These are phyloP conservation scores for Cicer yamashitae DNA, from an alignment of 306 rosid species.

Conservation along the genomic window DNA sequence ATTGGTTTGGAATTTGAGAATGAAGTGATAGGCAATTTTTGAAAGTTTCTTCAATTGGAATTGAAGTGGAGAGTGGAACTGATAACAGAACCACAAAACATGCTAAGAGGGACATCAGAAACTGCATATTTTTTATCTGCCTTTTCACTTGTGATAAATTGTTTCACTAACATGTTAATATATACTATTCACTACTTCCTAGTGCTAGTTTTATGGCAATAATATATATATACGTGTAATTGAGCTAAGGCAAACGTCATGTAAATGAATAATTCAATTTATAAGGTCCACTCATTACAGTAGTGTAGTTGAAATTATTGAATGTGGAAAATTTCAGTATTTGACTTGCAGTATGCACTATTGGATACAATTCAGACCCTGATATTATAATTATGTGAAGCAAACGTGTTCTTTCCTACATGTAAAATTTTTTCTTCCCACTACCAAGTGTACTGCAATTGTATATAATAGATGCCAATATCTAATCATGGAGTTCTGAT, in stretches of 20 bases:
- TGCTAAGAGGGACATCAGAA: constrained; percentile 30
- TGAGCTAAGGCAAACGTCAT: constrained; percentile 52
- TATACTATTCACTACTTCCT: constrained; percentile 28
- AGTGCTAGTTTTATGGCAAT: constrained; percentile 20
- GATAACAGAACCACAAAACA: constrained; percentile 34
- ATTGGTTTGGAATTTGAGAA: constrained; percentile 49
- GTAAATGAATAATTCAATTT: neutral
- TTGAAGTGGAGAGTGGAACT: constrained; percentile 37
- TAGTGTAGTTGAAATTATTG: constrained; percentile 38
- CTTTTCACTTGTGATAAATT: neutral
- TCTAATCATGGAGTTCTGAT: neutral
- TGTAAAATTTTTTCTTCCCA: constrained; percentile 5
- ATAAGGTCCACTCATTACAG: neutral
- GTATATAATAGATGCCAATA: neutral
- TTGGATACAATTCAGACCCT: constrained; percentile 9
- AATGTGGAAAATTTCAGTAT: constrained; percentile 20
- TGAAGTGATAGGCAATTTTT: constrained; percentile 54
- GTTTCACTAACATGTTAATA: constrained; percentile 14
- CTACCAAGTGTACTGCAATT: neutral
- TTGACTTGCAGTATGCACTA: constrained; percentile 10
- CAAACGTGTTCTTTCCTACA: neutral
- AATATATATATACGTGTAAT: constrained; percentile 40
- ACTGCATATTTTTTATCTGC: constrained; percentile 35
- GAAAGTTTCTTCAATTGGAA: constrained; percentile 46
- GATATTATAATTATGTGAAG: neutral